Base-by-base conservation (phyloP, 176 grass and related monocot species). In the Neostapfia colusana region DNA sequence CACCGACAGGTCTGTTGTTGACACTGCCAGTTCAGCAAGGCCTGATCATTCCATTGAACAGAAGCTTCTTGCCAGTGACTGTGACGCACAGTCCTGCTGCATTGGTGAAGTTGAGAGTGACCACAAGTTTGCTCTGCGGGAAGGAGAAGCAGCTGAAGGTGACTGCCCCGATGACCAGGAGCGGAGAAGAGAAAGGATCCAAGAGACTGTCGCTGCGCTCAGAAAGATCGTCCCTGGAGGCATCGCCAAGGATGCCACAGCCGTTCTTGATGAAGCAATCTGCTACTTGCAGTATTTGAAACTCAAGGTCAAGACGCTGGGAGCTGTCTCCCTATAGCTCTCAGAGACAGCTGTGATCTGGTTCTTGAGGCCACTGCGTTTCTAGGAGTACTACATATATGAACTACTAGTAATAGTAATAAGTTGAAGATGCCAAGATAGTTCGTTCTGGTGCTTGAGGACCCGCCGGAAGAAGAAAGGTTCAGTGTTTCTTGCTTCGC, bases 251-350 rank as follows among this genome's bases (percentile, higher is more conserved):
- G 95, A 93, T 45, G 89, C 95, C 12, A 88, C 89, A 6, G 80
- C 89, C 39, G 88, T 97, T 72, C 83, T 97, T 1, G 91, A 97
- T n/a, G 95, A 97, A 73, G 95, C 95, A 38, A 97, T 97, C 45
- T 84, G 76, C 81, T 97, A 97, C 82, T 68, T 97, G 76, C 91
- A 91, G 65, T 92, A 90, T 55, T 85, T 97, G 37, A 97, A 93
- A 79, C 70, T 93, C 55, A 97, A 97, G 85, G 87, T 90, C 15
- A 97, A 88, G 87, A 78, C 89, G 2, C 74, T 93, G 44, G 89
- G 91, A 78, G 81, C 81, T 51, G 65, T 78, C 35, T 77, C 84
- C 26, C 81, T 89, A 42, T 86, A 85, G 64, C 51, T 54, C 59
- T 73, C 69, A 23, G 5, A 46, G 5, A 46, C 1, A n/a, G 15